A percentile compares a stretch with the other conserved stretches of the same genome.
Evolutionary conservation across 768 basidiomycete genomes (phyloP).

Genomic region (Neoboletus subvelutipes): DNA sequence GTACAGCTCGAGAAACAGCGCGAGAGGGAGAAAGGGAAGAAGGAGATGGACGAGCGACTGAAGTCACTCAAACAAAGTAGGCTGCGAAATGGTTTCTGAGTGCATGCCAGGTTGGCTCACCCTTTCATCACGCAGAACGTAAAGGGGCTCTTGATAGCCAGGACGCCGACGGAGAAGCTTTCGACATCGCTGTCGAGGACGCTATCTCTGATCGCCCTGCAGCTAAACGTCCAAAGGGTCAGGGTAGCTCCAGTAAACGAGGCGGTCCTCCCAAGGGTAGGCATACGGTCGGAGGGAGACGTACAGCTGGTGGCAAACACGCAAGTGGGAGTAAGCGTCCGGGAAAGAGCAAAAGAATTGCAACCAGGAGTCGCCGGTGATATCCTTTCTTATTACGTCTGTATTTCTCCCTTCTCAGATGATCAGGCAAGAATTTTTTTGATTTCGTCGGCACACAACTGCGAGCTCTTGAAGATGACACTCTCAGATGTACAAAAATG

Average conservation of each 20-base stretch:
- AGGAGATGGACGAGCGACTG: constrained; percentile 85
- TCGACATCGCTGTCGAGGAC: constrained; percentile 90
- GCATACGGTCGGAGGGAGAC: constrained; percentile 35
- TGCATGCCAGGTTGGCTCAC: neutral
- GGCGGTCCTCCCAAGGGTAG: constrained; percentile 39
- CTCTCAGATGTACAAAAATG: neutral
- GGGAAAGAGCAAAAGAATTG: constrained; percentile 58
- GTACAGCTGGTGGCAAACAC: constrained; percentile 12
- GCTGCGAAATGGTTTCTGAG: neutral
- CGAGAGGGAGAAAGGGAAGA: constrained; percentile 85
- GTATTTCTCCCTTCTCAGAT: constrained; percentile 5
- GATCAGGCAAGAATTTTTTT: neutral
- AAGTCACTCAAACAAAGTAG: constrained; percentile 89
- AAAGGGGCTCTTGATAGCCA: constrained; percentile 76
- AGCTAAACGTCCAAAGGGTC: constrained; percentile 49
- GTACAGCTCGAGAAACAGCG: constrained; percentile 94
- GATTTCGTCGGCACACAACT: neutral
- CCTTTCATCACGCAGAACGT: constrained; percentile 54
- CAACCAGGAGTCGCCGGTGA: constrained; percentile 39
- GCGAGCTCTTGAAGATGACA: neutral
- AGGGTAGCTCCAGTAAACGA: constrained; percentile 30
- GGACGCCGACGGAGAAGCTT: constrained; percentile 55
- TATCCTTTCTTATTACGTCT: constrained; percentile 2
- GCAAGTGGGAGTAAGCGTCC: constrained; percentile 46
- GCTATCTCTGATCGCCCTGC: constrained; percentile 73